Percentiles rank a stretch among this genome's conserved stretches.
phyloP scores from a whole-genome alignment of 1,284 basidiomycete species.

The Boletellus deceptivus region DNA sequence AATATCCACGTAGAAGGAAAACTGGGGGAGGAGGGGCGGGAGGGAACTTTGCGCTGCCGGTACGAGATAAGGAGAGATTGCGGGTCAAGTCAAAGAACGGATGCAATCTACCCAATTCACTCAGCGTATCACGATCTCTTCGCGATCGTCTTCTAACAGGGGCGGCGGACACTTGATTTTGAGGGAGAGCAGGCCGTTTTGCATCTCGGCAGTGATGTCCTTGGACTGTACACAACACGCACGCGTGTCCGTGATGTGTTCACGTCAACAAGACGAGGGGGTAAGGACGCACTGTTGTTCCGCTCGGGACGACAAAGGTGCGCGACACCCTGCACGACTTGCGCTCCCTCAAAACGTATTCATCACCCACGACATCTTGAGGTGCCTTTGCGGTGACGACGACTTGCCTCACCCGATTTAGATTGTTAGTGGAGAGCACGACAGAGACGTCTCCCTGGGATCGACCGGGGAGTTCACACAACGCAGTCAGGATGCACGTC shows the following conservation, averaged over 20 bases:
- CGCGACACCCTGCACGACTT: conserved; percentile 52
- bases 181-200: conserved; percentile 49
- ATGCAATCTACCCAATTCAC: conserved; percentile 5
- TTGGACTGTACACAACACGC: conserved; percentile 36
- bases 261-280: background rate
- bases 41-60: no score
- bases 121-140: conserved; percentile 30
- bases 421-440: conserved; percentile 50
- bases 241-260: conserved; percentile 8
- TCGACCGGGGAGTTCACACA: conserved; percentile 65
- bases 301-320: conserved; percentile 53
- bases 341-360: conserved; percentile 46
- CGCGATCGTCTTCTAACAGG: conserved; percentile 16
- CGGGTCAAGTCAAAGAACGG: conserved; percentile 10
- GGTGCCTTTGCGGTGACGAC: conserved; percentile 45
- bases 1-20: conserved; percentile 5
- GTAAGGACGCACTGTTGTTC: conserved; percentile 49
- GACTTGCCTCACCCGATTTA: conserved; percentile 57
- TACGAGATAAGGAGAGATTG: conserved; percentile 3
- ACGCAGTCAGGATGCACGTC: conserved; percentile 47
- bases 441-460: conserved; percentile 51
- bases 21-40: no score
- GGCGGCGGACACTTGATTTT: conserved; percentile 44
- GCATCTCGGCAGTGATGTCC: conserved; percentile 46
- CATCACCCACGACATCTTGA: conserved; percentile 36